Evolutionary conservation across 2,329 filamentous ascomycete species (phyloP).

Genomic region (Cylindrodendrum hubeiense): DNA sequence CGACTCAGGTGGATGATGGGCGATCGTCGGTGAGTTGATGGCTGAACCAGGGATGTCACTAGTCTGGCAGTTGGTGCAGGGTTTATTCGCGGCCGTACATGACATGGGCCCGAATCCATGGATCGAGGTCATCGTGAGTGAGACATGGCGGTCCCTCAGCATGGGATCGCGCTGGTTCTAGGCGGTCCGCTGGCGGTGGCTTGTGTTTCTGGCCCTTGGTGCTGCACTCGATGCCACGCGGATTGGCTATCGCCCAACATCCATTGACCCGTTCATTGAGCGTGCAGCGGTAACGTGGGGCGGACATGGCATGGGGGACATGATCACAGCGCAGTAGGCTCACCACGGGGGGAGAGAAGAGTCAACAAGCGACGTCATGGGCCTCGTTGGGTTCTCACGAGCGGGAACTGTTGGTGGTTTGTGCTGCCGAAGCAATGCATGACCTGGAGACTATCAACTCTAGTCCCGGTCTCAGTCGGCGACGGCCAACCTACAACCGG

Average conservation of each 20-base stretch:
- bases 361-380: constrained; percentile 32
- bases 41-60: constrained; percentile 11
- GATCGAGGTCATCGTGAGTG: constrained; percentile 21
- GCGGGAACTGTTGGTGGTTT: constrained; percentile 3
- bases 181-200: constrained; percentile 13
- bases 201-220: constrained; percentile 14
- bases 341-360: constrained; percentile 26
- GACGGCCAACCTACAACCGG: constrained; percentile 34
- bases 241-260: constrained; percentile 13
- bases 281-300: constrained; percentile 13
- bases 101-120: constrained; percentile 28
- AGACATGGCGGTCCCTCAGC: constrained; percentile 17
- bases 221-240: constrained; percentile 3
- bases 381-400: neutral
- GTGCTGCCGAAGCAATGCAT: constrained; percentile 18
- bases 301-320: constrained; percentile 24
- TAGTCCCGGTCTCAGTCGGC: constrained; percentile 34
- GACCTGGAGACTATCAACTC: constrained; percentile 34
- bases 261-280: constrained; percentile 16
- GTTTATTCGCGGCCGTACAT: constrained; percentile 8
- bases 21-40: constrained; percentile 18
- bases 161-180: constrained; percentile 16
- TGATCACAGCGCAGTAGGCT: neutral
- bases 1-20: neutral
- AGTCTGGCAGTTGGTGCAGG: constrained; percentile 10